Evolutionary conservation across 352 stramenopile species (phyloP).

Genomic region (Vaucheria bursata): DNA sequence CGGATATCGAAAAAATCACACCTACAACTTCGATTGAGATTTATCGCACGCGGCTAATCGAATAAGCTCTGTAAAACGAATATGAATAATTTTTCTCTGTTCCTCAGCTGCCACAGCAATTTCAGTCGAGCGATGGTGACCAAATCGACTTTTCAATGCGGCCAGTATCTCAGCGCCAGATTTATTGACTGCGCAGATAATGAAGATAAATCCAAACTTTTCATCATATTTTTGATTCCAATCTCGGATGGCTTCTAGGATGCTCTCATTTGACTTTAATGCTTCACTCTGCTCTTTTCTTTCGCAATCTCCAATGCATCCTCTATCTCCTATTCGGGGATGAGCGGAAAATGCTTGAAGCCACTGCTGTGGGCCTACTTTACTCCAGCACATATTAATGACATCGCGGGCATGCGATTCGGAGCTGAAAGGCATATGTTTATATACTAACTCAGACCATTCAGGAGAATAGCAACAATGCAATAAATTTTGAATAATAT

Average conservation of each 20-base stretch:
- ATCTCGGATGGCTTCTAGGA: constrained; percentile 30
- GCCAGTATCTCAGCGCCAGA: constrained; percentile 48
- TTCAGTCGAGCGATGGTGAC: constrained; percentile 41
- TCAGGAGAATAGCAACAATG: too few relatives aligned
- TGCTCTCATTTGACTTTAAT: constrained; percentile 1
- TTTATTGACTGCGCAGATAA: constrained; percentile 51
- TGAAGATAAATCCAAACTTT: constrained; percentile 49
- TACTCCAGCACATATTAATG: not conserved
- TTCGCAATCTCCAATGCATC: not conserved
- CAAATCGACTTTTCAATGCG: constrained; percentile 30
- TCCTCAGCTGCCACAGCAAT: constrained; percentile 45
- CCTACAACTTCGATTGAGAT: too few relatives aligned
- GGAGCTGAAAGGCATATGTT: not conserved
- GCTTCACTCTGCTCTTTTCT: not conserved
- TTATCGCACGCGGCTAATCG: too few relatives aligned
- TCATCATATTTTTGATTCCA: constrained; percentile 39
- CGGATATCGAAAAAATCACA: too few relatives aligned
- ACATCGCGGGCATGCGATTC: not conserved
- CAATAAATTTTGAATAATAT: too few relatives aligned
- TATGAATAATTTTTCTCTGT: constrained; percentile 49
- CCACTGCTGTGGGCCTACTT: not conserved
- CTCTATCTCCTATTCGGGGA: not conserved
- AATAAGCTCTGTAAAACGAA: constrained; percentile 47
- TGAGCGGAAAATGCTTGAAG: not conserved
- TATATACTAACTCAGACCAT: too few relatives aligned